Evolutionary conservation across 768 basidiomycete species (phyloP).

Genomic region (Leccinellum albellum): DNA sequence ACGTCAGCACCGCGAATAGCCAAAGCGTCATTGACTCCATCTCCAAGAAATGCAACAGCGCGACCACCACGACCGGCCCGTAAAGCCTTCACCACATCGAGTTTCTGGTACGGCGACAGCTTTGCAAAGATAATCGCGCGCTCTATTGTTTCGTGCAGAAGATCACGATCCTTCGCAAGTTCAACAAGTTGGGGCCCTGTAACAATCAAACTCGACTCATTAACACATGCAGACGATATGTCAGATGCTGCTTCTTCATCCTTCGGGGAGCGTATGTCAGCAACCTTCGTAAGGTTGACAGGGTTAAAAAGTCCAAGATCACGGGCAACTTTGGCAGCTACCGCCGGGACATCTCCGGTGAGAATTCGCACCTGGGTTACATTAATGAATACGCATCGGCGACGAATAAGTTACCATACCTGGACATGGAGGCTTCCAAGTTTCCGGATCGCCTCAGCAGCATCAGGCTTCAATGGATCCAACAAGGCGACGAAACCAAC

Average conservation of each 20-base stretch:
- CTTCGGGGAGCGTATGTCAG: constrained; percentile 10
- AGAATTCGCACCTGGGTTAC: constrained; percentile 31
- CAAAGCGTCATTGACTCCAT: constrained; percentile 31
- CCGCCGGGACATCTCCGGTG: constrained; percentile 33
- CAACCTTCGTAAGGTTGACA: constrained; percentile 12
- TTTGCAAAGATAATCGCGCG: constrained; percentile 32
- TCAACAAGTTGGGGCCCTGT: constrained; percentile 28
- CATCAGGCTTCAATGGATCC: constrained; percentile 32
- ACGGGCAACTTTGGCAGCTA: constrained; percentile 37
- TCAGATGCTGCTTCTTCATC: constrained; percentile 25
- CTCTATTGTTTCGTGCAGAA: constrained; percentile 27
- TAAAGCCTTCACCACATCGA: constrained; percentile 31
- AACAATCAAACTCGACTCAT: constrained; percentile 26
- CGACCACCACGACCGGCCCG: constrained; percentile 23
- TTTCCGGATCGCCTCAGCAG: constrained; percentile 28
- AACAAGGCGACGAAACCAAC: constrained; percentile 28
- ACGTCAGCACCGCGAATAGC: constrained; percentile 32
- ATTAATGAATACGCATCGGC: neutral
- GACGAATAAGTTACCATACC: constrained; percentile 13
- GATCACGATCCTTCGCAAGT: constrained; percentile 27
- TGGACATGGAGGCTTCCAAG: constrained; percentile 29
- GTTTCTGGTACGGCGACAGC: constrained; percentile 32
- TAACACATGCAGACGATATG: neutral
- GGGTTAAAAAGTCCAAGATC: constrained; percentile 32
- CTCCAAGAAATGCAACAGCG: constrained; percentile 31